A percentile compares a stretch with the other conserved stretches of the same genome.
These are phyloP conservation scores for Colletotrichum paranaense DNA, from an alignment of 2,329 filamentous ascomycete species.

Conservation along the genomic window DNA sequence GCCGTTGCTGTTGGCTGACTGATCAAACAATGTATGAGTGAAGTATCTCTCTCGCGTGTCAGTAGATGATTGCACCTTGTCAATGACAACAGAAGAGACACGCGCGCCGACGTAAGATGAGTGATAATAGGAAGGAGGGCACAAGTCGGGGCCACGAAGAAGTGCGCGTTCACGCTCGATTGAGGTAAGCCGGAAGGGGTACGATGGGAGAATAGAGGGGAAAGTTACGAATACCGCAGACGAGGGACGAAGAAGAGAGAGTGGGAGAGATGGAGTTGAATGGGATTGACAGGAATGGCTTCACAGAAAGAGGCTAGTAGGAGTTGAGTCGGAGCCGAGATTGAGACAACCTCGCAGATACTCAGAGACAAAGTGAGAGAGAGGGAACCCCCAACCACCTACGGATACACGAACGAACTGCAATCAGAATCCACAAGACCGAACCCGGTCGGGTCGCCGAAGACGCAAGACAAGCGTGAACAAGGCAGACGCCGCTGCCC, in stretches of 20 bases:
- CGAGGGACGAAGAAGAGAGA: background rate
- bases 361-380: background rate
- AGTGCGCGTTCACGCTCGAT: conserved; percentile 18
- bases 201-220: background rate
- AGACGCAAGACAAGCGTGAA: conserved; percentile 7
- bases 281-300: background rate
- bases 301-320: background rate
- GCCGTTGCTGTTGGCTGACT: conserved; percentile 3
- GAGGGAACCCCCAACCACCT: conserved; percentile 2
- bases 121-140: background rate
- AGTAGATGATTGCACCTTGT: background rate
- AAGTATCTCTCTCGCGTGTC: background rate
- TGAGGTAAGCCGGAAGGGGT: conserved; percentile 2
- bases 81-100: background rate
- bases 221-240: background rate
- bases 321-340: background rate
- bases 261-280: background rate
- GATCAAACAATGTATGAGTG: background rate
- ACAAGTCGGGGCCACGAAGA: conserved; percentile 1
- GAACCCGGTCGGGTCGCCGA: conserved; percentile 9
- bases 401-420: background rate
- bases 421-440: background rate
- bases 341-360: background rate
- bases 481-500: background rate
- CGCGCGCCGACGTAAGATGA: conserved; percentile 12